Evolutionary conservation across 441 rosid genomes (phyloP), one percentile per base, ranked within the genome.

Genomic region (Lepidium campestre): DNA sequence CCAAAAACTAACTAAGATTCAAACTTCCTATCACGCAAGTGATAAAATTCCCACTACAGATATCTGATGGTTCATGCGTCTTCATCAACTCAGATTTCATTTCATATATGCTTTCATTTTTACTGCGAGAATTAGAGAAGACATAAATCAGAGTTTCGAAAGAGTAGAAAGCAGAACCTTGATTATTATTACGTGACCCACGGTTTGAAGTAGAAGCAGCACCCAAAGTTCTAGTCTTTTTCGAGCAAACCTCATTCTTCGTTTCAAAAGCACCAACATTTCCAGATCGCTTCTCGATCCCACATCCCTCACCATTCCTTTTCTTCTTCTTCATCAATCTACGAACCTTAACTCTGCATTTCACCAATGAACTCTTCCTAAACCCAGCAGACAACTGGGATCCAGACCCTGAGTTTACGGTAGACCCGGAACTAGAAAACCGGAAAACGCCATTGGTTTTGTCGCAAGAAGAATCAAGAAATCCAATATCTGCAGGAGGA

Each of bases 351-450:
- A 73, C 41, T 29, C 29, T 68, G 19, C 61, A 32, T 57, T 65
- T 41, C 7, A n/a, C 37, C 17, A 74, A 72, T 4, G 64, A 10
- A 8, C 73, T 77, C 77, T 81, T 80, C 78, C 69, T 80, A 47
- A 61, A 60, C 73, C 22, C 58, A 14, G 56, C 41, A 71, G 67
- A 67, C 5, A 50, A 40, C 34, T 62, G 72, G 36, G 68, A 59
- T 56, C 77, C 75, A 9, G 53, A 60, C 27, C 59, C 75, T 44
- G 62, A 68, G 54, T 73, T 75, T 0, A 54, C 60, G 12, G 71
- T 52, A 14, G 87, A 79, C 64, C 75, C 87, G 37, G 86, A 64
- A 42, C 97, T 86, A 60, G 90, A 84, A 75, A 91, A 88, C 80
- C 91, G 72, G 79, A 91, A 91, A 62, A 88, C 74, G 47, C 78